phyloP scores from a whole-genome alignment of 768 basidiomycete genomes.

The Lactifluus pinguis region DNA sequence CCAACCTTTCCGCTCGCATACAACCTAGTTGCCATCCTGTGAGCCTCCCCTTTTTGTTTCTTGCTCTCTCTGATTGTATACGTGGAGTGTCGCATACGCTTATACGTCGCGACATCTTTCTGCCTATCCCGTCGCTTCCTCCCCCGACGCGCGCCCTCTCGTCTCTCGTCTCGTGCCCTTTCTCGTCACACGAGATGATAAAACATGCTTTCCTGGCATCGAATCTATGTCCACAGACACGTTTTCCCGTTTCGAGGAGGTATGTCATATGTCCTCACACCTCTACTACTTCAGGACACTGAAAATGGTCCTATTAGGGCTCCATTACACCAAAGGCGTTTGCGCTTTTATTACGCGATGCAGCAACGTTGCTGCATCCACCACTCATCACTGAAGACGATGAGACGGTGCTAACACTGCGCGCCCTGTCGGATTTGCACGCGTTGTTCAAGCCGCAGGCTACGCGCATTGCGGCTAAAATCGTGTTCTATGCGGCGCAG shows the following conservation, averaged over 20 bases:
- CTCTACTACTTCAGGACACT: too few species aligned
- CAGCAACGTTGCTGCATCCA: constrained; percentile 44
- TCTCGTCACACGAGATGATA: constrained; percentile 50
- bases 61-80: background rate
- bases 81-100: constrained; percentile 54
- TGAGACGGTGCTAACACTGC: constrained; percentile 32
- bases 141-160: constrained; percentile 35
- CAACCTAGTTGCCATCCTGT: constrained; percentile 65
- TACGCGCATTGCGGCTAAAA: constrained; percentile 44
- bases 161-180: constrained; percentile 56
- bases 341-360: constrained; percentile 47
- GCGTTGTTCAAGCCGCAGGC: constrained; percentile 29
- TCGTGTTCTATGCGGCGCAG: constrained; percentile 63
- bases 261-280: constrained; percentile 23
- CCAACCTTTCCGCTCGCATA: constrained; percentile 39
- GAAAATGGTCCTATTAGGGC: constrained; percentile 16
- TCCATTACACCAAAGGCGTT: constrained; percentile 35
- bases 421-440: constrained; percentile 48
- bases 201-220: constrained; percentile 40
- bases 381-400: constrained; percentile 26
- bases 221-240: constrained; percentile 48
- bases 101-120: constrained; percentile 57
- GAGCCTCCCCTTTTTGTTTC: constrained; percentile 24
- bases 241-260: constrained; percentile 56
- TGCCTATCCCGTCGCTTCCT: constrained; percentile 44